Evolutionary conservation across 495 filamentous ascomycete genomes (phyloP), one percentile per base, ranked within the genome.

Genomic region (Penicillium turbatum): DNA sequence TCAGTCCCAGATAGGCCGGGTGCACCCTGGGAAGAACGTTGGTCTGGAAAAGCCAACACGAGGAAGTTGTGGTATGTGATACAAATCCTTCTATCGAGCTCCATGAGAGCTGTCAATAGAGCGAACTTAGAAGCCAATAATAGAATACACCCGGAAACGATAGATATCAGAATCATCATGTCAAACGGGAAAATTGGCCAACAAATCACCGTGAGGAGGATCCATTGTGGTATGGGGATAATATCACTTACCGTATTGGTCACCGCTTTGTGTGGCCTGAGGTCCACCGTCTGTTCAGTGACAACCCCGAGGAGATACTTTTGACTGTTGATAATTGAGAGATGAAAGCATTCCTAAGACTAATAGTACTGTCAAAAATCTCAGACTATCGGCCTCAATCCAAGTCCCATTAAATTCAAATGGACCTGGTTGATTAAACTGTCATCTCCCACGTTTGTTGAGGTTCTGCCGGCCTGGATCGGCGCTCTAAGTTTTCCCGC

Each of bases 401-500:
- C 21, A 24, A 24, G 2, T 24, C 4, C 21, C 21, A 24, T 24
- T 4, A 24, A 26, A n/a, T 31, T 45, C 26, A 10, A 32, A 32
- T n/a, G 26, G 11, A 31, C 27, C 17, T 32, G 31, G 24, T 15
- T 49, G 30, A 35, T 48, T 29, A 40, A 38, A 24, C 2, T 24
- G 21, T 4, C 21, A 24, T 24, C 21, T 39, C 44, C 39, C 51
- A 46, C 29, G 27, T 41, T 43, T 42, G 40, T 51, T 48, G 39
- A 32, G 42, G 42, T 57, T 62, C 56, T 59, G 59, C 55, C 61
- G 54, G 57, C 45, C 56, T 55, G 40, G 56, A 65, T 65, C 56
- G 55, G 55, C 56, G 35, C 44, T 64, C 64, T 58, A 61, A 66
- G 41, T 66, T 66, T 66, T 66, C 61, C 63, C 63, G 61, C 60